phyloP scores from a whole-genome alignment of 345 rosid genomes.

The Linum tenue region DNA sequence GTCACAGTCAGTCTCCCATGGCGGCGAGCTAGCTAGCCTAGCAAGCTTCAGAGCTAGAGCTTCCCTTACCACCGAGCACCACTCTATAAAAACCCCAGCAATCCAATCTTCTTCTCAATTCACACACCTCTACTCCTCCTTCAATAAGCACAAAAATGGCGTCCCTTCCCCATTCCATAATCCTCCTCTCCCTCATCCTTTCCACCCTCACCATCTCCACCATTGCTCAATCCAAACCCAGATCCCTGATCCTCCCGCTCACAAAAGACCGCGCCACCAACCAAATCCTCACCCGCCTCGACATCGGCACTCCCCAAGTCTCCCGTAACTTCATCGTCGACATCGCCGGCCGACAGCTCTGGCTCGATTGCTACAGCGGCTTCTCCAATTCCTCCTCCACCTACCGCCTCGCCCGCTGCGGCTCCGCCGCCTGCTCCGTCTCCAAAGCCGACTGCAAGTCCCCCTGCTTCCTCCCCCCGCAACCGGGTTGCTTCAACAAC shows the following conservation, averaged over 20 bases:
- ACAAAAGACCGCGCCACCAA: slow-evolving; percentile 18
- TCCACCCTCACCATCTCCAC: not conserved
- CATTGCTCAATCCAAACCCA: not conserved
- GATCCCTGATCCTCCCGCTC: not conserved
- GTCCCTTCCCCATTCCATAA: not conserved
- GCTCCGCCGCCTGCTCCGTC: slow-evolving; percentile 14
- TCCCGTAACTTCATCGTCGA: not conserved
- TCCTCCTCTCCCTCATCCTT: not conserved
- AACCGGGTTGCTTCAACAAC: slow-evolving; percentile 13
- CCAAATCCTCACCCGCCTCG: slow-evolving; percentile 17
- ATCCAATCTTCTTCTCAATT: too few species aligned
- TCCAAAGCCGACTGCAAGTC: slow-evolving; percentile 11
- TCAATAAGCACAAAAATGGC: not conserved
- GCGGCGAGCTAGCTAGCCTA: too few species aligned
- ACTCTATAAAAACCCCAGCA: too few species aligned
- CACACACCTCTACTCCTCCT: too few species aligned
- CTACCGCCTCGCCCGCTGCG: slow-evolving; percentile 10
- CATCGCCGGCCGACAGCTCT: slow-evolving; percentile 11
- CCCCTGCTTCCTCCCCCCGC: not conserved
- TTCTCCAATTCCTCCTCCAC: slow-evolving; percentile 11
- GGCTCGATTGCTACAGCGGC: slow-evolving; percentile 11
- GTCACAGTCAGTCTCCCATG: too few species aligned
- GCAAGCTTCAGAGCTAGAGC: too few species aligned
- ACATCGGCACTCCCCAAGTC: slow-evolving; percentile 17
- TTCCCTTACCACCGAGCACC: too few species aligned